A percentile compares a stretch with the other conserved stretches of the same genome.
Evolutionary conservation across 1,284 basidiomycete species (phyloP).

Genomic region (Paramarasmius palmivorus): DNA sequence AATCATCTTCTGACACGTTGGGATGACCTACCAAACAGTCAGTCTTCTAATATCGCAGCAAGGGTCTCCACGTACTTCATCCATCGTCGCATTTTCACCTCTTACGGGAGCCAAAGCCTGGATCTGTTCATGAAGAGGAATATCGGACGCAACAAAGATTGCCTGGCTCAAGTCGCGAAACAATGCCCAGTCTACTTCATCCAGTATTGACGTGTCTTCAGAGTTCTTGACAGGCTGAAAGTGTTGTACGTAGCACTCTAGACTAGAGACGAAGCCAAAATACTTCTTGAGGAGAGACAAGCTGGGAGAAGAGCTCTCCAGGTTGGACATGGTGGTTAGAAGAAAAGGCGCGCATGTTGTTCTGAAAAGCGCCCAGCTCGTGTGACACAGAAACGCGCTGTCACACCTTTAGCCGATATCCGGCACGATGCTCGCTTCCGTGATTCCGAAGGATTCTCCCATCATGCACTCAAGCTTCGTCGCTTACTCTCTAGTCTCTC

Average conservation of each 20-base stretch:
- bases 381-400: not conserved
- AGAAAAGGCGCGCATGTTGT: not conserved
- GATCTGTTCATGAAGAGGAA: not conserved
- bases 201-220: constrained; percentile 16
- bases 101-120: not conserved
- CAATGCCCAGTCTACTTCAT: constrained; percentile 31
- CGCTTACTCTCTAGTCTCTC: no score
- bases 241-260: constrained; percentile 42
- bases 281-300: constrained; percentile 32
- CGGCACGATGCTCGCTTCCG: no score
- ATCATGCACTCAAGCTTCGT: no score
- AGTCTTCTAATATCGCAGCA: not conserved
- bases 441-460: no score
- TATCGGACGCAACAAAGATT: constrained; percentile 40
- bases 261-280: constrained; percentile 31
- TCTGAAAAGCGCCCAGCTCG: no score
- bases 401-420: not conserved
- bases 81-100: not conserved
- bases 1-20: not conserved
- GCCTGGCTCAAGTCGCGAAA: constrained; percentile 44
- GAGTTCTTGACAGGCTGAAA: constrained; percentile 1
- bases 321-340: not conserved
- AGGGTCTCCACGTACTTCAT: not conserved
- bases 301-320: constrained; percentile 13
- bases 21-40: not conserved